Evolutionary conservation across 169 alveolate species (phyloP).

Genomic region (Plasmodium blacklocki): DNA sequence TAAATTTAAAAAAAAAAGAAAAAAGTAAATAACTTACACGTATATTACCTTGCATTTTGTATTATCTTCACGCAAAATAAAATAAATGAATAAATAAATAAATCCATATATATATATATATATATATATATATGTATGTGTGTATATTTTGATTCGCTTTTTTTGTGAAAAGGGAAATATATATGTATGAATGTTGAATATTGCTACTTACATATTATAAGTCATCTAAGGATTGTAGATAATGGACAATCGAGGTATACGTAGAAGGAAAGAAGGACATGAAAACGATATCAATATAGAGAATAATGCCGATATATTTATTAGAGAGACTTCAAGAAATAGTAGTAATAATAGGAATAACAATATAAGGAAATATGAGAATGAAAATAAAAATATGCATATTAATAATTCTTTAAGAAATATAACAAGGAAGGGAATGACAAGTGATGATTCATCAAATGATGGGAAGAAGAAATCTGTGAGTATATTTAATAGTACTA

Average conservation of each 20-base stretch:
- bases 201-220: no score
- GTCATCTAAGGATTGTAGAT: constrained; percentile 2
- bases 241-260: constrained; percentile 67
- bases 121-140: background rate
- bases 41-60: no score
- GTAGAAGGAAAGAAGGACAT: constrained; percentile 71
- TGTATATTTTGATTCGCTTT: background rate
- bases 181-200: no score
- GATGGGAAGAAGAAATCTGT: constrained; percentile 46
- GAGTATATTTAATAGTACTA: constrained; percentile 51
- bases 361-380: constrained; percentile 16
- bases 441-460: constrained; percentile 27
- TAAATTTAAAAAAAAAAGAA: no score
- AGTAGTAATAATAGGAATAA: background rate
- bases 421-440: constrained; percentile 10
- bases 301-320: background rate
- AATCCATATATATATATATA: constrained; percentile 34
- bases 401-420: background rate
- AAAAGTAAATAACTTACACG: no score
- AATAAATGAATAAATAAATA: constrained; percentile 7
- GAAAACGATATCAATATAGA: constrained; percentile 27
- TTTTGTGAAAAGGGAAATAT: background rate
- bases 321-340: constrained; percentile 30
- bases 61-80: background rate
- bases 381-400: constrained; percentile 8